These are phyloP conservation scores for Phlegmacium glaucopus DNA, from an alignment of 768 basidiomycete species.

Conservation along the genomic window DNA sequence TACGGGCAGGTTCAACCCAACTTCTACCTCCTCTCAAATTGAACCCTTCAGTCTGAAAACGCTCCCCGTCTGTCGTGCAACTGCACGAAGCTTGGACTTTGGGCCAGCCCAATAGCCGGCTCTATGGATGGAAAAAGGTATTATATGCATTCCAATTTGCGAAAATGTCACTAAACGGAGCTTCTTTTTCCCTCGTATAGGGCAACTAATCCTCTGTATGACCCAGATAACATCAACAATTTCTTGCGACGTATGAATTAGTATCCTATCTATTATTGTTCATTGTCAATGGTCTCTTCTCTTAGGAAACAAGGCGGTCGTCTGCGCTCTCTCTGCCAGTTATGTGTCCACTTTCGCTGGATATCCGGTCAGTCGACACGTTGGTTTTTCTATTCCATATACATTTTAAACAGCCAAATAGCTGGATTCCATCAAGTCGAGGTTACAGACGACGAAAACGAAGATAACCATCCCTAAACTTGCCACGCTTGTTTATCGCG, in stretches of 20 bases:
- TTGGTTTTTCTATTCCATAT: constrained; percentile 18
- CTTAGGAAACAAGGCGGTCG: constrained; percentile 81
- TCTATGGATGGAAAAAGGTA: constrained; percentile 81
- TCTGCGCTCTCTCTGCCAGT: constrained; percentile 87
- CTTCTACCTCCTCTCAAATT: neutral
- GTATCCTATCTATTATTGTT: constrained; percentile 2
- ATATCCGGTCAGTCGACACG: constrained; percentile 57
- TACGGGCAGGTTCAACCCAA: neutral
- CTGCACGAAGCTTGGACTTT: constrained; percentile 70
- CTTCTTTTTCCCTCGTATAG: constrained; percentile 26
- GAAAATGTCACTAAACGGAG: neutral
- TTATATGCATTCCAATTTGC: constrained; percentile 2
- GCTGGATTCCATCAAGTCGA: constrained; percentile 93
- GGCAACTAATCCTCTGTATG: constrained; percentile 60
- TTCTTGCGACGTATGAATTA: constrained; percentile 56
- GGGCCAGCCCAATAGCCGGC: constrained; percentile 59
- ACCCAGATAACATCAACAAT: constrained; percentile 59
- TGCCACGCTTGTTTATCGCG: constrained; percentile 70
- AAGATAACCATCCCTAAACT: constrained; percentile 71
- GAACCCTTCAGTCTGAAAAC: constrained; percentile 14
- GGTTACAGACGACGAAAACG: constrained; percentile 81
- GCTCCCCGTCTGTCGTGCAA: constrained; percentile 44
- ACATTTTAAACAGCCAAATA: constrained; percentile 23
- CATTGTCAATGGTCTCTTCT: constrained; percentile 11
- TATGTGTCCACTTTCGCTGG: constrained; percentile 92